A percentile compares a stretch with the other conserved stretches of the same genome.
phyloP scores from a whole-genome alignment of 129 eudicot species.

The Calendula officinalis region DNA sequence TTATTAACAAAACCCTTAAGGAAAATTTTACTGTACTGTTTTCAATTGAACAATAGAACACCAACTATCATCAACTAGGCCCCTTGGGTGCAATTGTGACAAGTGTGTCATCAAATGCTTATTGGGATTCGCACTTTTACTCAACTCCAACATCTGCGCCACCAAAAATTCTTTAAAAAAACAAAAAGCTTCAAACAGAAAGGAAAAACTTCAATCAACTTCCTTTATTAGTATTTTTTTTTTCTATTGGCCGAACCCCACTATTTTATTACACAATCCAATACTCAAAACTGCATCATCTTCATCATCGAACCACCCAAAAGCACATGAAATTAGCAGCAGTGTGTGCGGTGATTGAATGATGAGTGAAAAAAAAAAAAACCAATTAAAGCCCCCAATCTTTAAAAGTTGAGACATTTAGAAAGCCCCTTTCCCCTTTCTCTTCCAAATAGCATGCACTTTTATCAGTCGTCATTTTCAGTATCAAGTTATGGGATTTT shows the following conservation, averaged over 20 bases:
- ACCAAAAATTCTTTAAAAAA: constrained; percentile 23
- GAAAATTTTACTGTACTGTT: no score
- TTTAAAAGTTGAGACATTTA: constrained; percentile 23
- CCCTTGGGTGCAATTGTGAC: constrained; percentile 24
- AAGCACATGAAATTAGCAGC: constrained; percentile 18
- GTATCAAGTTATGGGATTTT: constrained; percentile 4
- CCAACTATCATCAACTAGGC: background rate
- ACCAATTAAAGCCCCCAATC: no score
- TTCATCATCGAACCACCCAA: constrained; percentile 31
- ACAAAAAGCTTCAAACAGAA: constrained; percentile 18
- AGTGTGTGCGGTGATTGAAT: constrained; percentile 20
- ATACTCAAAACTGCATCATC: constrained; percentile 23
- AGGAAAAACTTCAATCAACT: constrained; percentile 9
- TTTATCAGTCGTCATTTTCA: constrained; percentile 17
- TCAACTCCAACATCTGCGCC: constrained; percentile 53
- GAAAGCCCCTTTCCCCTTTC: constrained; percentile 20
- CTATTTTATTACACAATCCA: constrained; percentile 23
- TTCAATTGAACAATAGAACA: constrained; percentile 7
- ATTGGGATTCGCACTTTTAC: constrained; percentile 53
- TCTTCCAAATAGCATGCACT: background rate
- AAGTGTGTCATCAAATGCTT: constrained; percentile 54
- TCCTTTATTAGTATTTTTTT: constrained; percentile 2
- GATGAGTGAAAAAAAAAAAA: no score
- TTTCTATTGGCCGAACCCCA: constrained; percentile 38
- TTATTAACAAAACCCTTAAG: no score